Evolutionary conservation across 2,329 filamentous ascomycete genomes (phyloP), one percentile per base, ranked within the genome.

Genomic region (Chaetoscypha palmicola): DNA sequence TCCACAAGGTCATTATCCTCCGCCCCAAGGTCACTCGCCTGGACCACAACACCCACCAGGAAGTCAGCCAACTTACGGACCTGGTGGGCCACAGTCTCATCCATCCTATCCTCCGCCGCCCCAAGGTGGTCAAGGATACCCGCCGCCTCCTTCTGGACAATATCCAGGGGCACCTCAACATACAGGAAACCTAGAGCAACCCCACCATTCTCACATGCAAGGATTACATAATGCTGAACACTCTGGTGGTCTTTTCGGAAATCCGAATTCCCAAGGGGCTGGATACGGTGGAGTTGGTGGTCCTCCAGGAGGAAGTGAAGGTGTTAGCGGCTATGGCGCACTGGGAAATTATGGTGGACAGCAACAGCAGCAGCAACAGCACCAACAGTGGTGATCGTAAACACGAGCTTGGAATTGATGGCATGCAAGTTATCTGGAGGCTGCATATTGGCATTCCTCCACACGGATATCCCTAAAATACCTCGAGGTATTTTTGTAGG

Each of bases 241-340:
- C 36, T 51, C 52, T 22, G 54, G 56, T 19, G 54, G 56, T 23
- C 33, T 57, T 8, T 57, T 54, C 43, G 56, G 54, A 4, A 54
- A 53, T 43, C 44, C 12, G 40, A 49, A 20, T 46, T 42, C 35
- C 16, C 34, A 32, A 22, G 46, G 43, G 32, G 48, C 38, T 8
- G 41, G 34, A 10, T 39, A 47, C n/a, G 30, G 36, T 36, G 41
- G 35, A 26, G 10, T 32, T 31, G 28, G 26, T 14, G 32, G 24
- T 28, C 44, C 44, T 9, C 47, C 46, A 11, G 45, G 45, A n/a
- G 32, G 39, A 19, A 32, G 28, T 32, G 26, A 23, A 11, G 26
- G 17, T 20, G 28, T 24, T 14, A 22, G 26, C n/a, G 38, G 38
- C 14, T 41, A 41, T 24, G 39, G 38, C 4, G 37, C 37, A 17